A percentile compares a stretch with the other conserved stretches of the same genome.
phyloP scores from a whole-genome alignment of 176 grass and related monocot genomes.

The Oryza glaberrima region DNA sequence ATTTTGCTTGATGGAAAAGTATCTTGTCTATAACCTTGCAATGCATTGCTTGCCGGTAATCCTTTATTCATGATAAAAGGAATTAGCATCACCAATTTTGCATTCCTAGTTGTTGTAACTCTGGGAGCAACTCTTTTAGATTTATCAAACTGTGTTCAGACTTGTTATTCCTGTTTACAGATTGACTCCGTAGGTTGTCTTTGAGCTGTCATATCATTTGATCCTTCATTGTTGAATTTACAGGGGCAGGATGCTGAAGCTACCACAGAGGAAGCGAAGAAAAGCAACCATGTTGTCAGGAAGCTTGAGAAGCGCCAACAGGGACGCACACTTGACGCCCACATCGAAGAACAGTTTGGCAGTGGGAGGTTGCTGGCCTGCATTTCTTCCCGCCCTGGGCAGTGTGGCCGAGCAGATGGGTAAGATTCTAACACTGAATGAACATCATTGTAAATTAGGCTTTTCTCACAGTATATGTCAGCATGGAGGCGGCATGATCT shows the following conservation, averaged over 20 bases:
- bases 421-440: slow-evolving; percentile 24
- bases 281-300: slow-evolving; percentile 63
- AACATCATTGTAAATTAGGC: neutral
- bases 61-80: neutral
- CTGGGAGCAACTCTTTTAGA: too few relatives aligned
- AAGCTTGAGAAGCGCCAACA: slow-evolving; percentile 75
- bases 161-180: neutral
- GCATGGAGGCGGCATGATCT: neutral
- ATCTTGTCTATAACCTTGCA: neutral
- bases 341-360: slow-evolving; percentile 82
- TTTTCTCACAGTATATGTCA: neutral
- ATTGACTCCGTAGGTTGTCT: neutral
- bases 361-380: slow-evolving; percentile 69
- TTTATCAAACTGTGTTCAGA: neutral
- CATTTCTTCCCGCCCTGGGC: slow-evolving; percentile 83
- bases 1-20: too few relatives aligned
- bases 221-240: neutral
- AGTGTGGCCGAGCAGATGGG: slow-evolving; percentile 82
- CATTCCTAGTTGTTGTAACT: neutral
- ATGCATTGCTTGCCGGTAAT: neutral
- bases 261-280: slow-evolving; percentile 61
- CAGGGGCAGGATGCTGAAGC: slow-evolving; percentile 56
- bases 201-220: neutral
- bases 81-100: neutral
- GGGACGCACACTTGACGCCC: slow-evolving; percentile 68